Evolutionary conservation across 2,329 filamentous ascomycete species (phyloP), one percentile per base, ranked within the genome.

Genomic region (Didymella pinodella): DNA sequence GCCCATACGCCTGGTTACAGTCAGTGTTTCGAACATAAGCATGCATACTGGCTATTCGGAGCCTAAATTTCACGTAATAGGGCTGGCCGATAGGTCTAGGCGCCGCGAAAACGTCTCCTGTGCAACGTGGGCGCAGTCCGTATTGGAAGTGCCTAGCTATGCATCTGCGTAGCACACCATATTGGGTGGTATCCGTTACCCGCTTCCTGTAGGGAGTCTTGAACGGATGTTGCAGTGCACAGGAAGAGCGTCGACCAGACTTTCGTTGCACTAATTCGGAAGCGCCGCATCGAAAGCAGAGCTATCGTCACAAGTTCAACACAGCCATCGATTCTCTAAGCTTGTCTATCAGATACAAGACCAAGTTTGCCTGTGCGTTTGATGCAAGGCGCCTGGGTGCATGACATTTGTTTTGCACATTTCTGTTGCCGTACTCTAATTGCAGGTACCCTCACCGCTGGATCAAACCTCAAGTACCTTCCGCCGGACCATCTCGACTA

Each of bases 81-180:
- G 50, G 50, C 51, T 51, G 50, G 46, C 46, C 56, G 46, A 54
- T 40, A 59, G 47, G 50, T 26, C 56, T 59, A 32, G 56, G 56
- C 56, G 32, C 40, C 36, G 28, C 46, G 31, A n/a, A 43, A 59
- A 54, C 46, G 50, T 32, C 41, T 31, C 14, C 28, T 50, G 56
- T 49, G 28, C 40, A 46, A 59, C 56, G 41, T 31, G 50, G 50
- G 50, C 56, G 56, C 28, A 18, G 44, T 45, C 56, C 7, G 25
- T 47, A 36, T 20, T 46, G 46, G 56, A 54, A 46, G 46, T 43
- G 47, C 29, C 46, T 44, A 49, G 50, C 34, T 50, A 38, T 32
- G 50, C 45, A 59, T 54, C 50, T 59, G 50, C 50, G 56, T 59
- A 49, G 46, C 47, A 50, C 46, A 47, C 51, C 46, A 22, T 59